Conservation (phyloP, 768 basidiomycete species). For the Mycena floridula region DNA sequence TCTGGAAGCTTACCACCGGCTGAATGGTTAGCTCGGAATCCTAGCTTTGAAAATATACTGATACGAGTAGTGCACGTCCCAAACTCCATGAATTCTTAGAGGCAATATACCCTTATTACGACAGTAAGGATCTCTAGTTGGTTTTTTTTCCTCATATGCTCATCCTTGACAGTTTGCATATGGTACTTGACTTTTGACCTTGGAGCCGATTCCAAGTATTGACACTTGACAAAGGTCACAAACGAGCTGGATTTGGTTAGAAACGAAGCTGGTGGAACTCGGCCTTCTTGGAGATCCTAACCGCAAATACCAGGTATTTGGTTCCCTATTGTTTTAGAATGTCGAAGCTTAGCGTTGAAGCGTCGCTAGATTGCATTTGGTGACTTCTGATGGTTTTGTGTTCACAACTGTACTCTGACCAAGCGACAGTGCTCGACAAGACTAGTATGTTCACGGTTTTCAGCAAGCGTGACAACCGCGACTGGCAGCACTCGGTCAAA, state of each 20-base stretch:
- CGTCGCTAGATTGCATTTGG: constrained; percentile 55
- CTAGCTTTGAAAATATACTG: too few relatives aligned
- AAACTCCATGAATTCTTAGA: constrained; percentile 80
- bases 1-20: constrained; percentile 71
- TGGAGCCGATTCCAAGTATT: too few relatives aligned
- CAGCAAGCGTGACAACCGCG: constrained; percentile 50
- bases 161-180: constrained; percentile 53
- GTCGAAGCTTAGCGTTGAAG: constrained; percentile 1
- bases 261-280: constrained; percentile 81
- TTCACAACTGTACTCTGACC: too few relatives aligned
- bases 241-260: constrained; percentile 87
- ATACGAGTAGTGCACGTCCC: constrained; percentile 76
- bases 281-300: constrained; percentile 75
- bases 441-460: constrained; percentile 88
- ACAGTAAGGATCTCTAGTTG: constrained; percentile 37
- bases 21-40: too few relatives aligned
- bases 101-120: constrained; percentile 74
- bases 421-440: constrained; percentile 86
- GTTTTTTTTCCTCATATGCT: background rate
- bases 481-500: constrained; percentile 79
- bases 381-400: too few relatives aligned
- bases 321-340: too few relatives aligned
- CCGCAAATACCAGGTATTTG: constrained; percentile 58
- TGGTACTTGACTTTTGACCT: constrained; percentile 49
- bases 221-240: constrained; percentile 56